A percentile compares a stretch with the other conserved stretches of the same genome.
Conservation (phyloP, 2,329 filamentous ascomycete genomes). For the Pseudocercospora eumusae region DNA sequence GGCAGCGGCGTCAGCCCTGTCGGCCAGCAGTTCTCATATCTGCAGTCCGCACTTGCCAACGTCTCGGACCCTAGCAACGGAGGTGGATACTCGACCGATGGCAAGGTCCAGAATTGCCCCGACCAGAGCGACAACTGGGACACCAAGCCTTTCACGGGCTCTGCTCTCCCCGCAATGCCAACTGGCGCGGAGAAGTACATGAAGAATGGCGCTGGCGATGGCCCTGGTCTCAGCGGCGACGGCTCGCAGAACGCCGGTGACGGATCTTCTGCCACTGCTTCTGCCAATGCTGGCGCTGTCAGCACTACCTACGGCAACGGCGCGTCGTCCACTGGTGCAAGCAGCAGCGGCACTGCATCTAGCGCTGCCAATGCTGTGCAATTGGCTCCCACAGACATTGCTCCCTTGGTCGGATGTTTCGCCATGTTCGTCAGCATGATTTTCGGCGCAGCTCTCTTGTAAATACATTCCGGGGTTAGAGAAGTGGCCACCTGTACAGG, state of each 20-base stretch:
- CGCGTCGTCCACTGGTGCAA: constrained; percentile 15
- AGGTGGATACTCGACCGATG: constrained; percentile 59
- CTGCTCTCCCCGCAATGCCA: constrained; percentile 58
- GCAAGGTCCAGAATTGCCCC: constrained; percentile 57
- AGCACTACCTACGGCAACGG: constrained; percentile 35
- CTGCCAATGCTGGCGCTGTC: constrained; percentile 51
- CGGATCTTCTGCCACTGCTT: constrained; percentile 50
- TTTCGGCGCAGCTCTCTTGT: constrained; percentile 52
- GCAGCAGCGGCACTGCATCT: constrained; percentile 36
- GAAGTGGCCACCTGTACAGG: too few species aligned
- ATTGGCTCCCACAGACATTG: constrained; percentile 48
- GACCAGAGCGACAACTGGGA: constrained; percentile 57
- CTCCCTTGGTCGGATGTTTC: constrained; percentile 53
- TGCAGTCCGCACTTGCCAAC: constrained; percentile 54
- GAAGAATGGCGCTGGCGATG: constrained; percentile 58
- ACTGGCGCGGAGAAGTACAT: constrained; percentile 57
- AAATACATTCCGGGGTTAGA: too few species aligned
- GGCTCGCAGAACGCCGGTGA: constrained; percentile 57
- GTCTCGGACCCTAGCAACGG: constrained; percentile 56
- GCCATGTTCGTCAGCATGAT: constrained; percentile 55
- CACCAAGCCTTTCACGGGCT: constrained; percentile 48
- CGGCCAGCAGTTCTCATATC: constrained; percentile 61
- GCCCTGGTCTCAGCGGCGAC: constrained; percentile 50
- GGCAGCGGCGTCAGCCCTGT: constrained; percentile 51
- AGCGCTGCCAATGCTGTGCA: constrained; percentile 47